Evolutionary conservation across 1,284 basidiomycete genomes (phyloP), one percentile per base, ranked within the genome.

Genomic region (Kalmanozyma brasiliensis): DNA sequence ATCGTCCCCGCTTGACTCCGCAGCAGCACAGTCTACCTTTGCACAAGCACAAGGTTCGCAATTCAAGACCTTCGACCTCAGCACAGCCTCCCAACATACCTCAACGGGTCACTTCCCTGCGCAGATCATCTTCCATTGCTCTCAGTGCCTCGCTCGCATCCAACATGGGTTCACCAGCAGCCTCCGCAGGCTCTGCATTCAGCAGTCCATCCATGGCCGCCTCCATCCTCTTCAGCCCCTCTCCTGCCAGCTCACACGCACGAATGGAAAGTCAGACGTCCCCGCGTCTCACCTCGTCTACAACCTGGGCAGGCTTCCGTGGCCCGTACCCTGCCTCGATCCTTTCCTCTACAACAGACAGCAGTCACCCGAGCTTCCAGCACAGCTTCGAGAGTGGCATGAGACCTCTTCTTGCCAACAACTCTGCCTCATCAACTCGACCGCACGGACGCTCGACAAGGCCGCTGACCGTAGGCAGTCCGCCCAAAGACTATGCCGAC

Each of bases 331-430:
- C 66, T 14, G 66, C 66, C 19, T 69, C 66, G 8, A 43, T 58
- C 22, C 46, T 66, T 8, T 59, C 64, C n/a, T 66, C 55, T 17
- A 52, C 49, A 7, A 63, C 63, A 2, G 61, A 61, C 2, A 24
- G 48, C 22, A 70, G 60, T 38, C 57, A 61, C 22, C 52, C 45
- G 26, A 64, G 67, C 57, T 48, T 57, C 42, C 61, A 70, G 32
- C 48, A 64, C 32, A 64, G 60, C 45, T 49, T 70, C 16, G 67
- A 70, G 30, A 64, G 67, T 42, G 61, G 49, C n/a, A 51, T 52
- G 24, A 57, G 49, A 30, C 59, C 68, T n/a, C 62, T 65, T 30
- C 36, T 67, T 33, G 33, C 52, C 38, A 49, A 46, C 22, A 33
- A 37, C 17, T 20, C 46, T 4, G 37, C 47, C 29, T n/a, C 42